Percentiles rank a stretch among this genome's conserved stretches.
These are phyloP conservation scores for Backusella mclennaniae DNA, from an alignment of 192 early-diverging fungal genomes.

Conservation along the genomic window DNA sequence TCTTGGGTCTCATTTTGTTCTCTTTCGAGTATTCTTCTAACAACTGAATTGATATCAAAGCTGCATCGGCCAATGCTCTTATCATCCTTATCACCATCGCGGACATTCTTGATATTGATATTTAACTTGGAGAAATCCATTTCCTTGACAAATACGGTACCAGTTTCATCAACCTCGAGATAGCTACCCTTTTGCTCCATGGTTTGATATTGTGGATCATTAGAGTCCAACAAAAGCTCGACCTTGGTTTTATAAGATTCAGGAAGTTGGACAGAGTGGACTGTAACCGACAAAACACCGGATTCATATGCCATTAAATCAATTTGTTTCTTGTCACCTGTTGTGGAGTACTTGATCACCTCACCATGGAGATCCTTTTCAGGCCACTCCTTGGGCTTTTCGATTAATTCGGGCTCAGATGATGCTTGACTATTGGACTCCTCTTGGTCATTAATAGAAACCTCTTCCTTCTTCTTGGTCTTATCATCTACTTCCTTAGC, in stretches of 20 bases:
- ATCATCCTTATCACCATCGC: conserved; percentile 40
- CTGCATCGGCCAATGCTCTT: conserved; percentile 8
- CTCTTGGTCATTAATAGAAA: conserved; percentile 14
- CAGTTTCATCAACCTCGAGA: conserved; percentile 40
- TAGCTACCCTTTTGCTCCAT: conserved; percentile 32
- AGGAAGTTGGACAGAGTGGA: conserved; percentile 42
- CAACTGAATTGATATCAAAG: background rate
- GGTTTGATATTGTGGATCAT: conserved; percentile 42
- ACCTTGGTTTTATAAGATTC: conserved; percentile 25
- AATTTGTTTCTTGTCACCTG: conserved; percentile 19
- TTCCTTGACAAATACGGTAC: conserved; percentile 55
- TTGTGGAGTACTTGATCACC: conserved; percentile 23
- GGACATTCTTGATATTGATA: conserved; percentile 38
- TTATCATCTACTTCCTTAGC: conserved; percentile 19
- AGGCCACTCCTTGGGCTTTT: conserved; percentile 13
- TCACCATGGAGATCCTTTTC: conserved; percentile 40
- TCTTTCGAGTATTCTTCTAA: background rate
- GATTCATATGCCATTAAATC: conserved; percentile 39
- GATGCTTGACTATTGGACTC: conserved; percentile 12
- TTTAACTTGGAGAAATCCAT: conserved; percentile 55
- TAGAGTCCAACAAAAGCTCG: conserved; percentile 49
- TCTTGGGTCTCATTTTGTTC: conserved; percentile 8
- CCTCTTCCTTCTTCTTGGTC: conserved; percentile 11
- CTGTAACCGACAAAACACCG: conserved; percentile 51
- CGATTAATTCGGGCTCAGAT: conserved; percentile 8